Evolutionary conservation across 306 rosid genomes (phyloP), one percentile per base, ranked within the genome.

Genomic region (Lathyrus tuberosus): DNA sequence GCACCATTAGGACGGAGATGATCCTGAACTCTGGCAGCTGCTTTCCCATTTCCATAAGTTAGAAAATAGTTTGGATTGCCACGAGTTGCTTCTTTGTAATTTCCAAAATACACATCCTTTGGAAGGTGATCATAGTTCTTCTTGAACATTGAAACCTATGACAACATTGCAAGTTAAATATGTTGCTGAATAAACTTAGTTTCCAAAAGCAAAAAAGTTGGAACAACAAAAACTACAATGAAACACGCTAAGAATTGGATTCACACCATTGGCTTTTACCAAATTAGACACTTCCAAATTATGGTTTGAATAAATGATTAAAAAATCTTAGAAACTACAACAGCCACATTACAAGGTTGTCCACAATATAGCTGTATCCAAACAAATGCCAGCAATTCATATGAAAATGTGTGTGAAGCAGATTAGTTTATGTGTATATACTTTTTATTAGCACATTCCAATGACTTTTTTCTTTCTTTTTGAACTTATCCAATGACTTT

Each of bases 1-100:
- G 99, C 99, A 60, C 97, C 99, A 64, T 95, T 89, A 20, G 99
- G 97, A 66, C 96, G 99, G 56, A 95, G 99, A 85, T 95, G 97
- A 67, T 91, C 96, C 79, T 86, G 90, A 69, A 95, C 60, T 76
- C 99, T 89, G 63, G 99, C 99, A 75, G 97, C 97, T 73, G 99
- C 62, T 83, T 95, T 95, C 74, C 99, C 99, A 79, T 95, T 95
- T 80, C 97, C 99, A 26, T 95, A 95, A 16, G 99, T 95, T 60
- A 95, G 82, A 74, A 91, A 95, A 76, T 89, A 95, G 82, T 95
- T 91, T 67, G 99, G 99, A 78, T 95, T 95, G 35, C 99, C 95
- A 28, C 99, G 96, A 12, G 97, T 83, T 73, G 99, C 89, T 10
- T 91, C 99, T 83, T 74, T 91, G 72, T 91, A 95, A 75, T 83